phyloP scores from a whole-genome alignment of 2,329 filamentous ascomycete genomes.

The Hypoxylon sp. region DNA sequence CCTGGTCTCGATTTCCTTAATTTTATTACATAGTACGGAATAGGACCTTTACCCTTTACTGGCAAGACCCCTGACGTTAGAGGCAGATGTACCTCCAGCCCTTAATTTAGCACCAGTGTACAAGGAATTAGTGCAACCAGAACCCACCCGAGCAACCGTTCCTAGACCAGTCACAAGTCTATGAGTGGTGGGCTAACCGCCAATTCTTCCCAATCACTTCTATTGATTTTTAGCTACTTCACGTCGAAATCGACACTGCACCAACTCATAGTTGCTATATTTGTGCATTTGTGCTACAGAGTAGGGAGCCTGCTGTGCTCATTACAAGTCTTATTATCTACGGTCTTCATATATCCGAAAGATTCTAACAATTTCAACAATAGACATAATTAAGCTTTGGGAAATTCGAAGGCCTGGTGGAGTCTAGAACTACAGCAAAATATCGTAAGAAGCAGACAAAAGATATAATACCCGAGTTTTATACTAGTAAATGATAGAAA shows the following conservation, averaged over 20 bases:
- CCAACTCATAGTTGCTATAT: not conserved
- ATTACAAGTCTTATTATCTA: not conserved
- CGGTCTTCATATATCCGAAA: not conserved
- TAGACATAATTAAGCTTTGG: not conserved
- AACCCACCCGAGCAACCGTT: constrained; percentile 23
- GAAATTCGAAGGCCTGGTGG: not conserved
- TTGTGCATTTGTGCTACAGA: not conserved
- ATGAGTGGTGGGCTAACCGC: constrained; percentile 41
- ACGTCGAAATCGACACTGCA: not conserved
- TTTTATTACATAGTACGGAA: constrained; percentile 38
- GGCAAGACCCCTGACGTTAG: constrained; percentile 32
- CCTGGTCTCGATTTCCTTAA: constrained; percentile 36
- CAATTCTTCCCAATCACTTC: constrained; percentile 24
- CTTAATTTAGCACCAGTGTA: constrained; percentile 10
- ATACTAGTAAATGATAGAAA: too few relatives aligned
- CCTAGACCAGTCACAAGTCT: constrained; percentile 27
- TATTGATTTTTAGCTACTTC: constrained; percentile 2
- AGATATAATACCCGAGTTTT: not conserved
- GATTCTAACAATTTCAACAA: not conserved
- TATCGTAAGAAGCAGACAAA: not conserved
- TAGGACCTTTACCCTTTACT: too few relatives aligned
- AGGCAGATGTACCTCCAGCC: constrained; percentile 17
- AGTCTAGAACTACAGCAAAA: not conserved
- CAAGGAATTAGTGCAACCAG: constrained; percentile 23
- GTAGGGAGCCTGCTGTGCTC: not conserved